Conservation (phyloP, 805 yeast species). For the Nakazawaea ishiwadae region DNA sequence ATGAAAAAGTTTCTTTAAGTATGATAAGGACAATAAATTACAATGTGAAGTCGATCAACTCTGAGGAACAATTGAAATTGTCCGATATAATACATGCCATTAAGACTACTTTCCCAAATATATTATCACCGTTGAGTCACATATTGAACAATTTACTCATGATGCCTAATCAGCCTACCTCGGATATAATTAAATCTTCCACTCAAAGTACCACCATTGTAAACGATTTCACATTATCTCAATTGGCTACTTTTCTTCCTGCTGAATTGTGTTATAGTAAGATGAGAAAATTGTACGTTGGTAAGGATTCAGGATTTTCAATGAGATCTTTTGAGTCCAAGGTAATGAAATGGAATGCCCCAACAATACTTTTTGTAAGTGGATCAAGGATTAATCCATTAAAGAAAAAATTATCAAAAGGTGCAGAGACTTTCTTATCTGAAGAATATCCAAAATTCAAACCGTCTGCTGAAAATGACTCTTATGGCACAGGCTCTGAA, state of each 20-base stretch:
- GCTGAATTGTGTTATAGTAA: slow-evolving; percentile 38
- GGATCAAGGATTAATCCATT: slow-evolving; percentile 49
- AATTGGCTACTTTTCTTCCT: slow-evolving; percentile 32
- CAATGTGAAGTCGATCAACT: slow-evolving; percentile 23
- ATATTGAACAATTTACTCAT: slow-evolving; percentile 40
- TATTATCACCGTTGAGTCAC: slow-evolving; percentile 40
- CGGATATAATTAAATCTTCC: slow-evolving; percentile 4
- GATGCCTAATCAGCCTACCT: slow-evolving; percentile 12
- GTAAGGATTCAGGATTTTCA: slow-evolving; percentile 78
- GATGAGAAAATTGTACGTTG: slow-evolving; percentile 61
- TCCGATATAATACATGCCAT: background rate
- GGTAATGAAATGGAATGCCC: slow-evolving; percentile 87
- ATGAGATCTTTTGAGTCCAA: slow-evolving; percentile 82
- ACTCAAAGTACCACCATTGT: slow-evolving; percentile 32
- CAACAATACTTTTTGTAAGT: slow-evolving; percentile 64
- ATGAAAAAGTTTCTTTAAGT: slow-evolving; percentile 37
- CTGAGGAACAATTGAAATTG: slow-evolving; percentile 14
- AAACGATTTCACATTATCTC: slow-evolving; percentile 30
- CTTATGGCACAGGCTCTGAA: slow-evolving; percentile 21
- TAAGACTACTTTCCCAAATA: slow-evolving; percentile 31
- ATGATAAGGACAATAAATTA: slow-evolving; percentile 47
- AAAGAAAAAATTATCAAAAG: slow-evolving; percentile 31
- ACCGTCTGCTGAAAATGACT: slow-evolving; percentile 7
- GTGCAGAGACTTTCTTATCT: slow-evolving; percentile 45
- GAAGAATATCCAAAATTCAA: slow-evolving; percentile 41